These are phyloP conservation scores for Camelina neglecta DNA, from an alignment of 345 rosid species.

Conservation along the genomic window DNA sequence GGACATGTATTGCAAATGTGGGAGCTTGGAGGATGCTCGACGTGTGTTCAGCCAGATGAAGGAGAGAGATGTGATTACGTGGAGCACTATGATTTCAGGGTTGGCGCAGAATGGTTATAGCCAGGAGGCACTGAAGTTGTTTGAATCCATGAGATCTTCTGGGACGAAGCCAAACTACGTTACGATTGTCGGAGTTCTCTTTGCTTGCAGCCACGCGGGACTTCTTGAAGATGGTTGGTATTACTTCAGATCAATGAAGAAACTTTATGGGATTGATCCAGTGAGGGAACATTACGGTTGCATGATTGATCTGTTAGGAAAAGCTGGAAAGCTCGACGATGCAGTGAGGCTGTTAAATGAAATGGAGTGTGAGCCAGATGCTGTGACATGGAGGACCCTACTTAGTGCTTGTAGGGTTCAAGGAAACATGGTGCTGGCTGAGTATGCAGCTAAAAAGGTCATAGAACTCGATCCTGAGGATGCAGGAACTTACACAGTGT, in stretches of 20 bases:
- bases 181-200: conserved; percentile 64
- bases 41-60: conserved; percentile 53
- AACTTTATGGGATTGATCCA: conserved; percentile 62
- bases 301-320: conserved; percentile 78
- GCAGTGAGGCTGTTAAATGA: conserved; percentile 62
- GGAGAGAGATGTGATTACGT: conserved; percentile 69
- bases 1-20: conserved; percentile 83
- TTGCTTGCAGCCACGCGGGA: conserved; percentile 84
- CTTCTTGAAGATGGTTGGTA: conserved; percentile 64
- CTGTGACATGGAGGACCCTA: conserved; percentile 67
- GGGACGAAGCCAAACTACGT: conserved; percentile 63
- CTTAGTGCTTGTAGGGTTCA: conserved; percentile 75
- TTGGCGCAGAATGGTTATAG: conserved; percentile 77
- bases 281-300: conserved; percentile 77
- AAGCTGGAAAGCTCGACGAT: conserved; percentile 70
- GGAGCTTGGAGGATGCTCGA: conserved; percentile 66
- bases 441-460: conserved; percentile 62
- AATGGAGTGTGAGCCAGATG: conserved; percentile 69
- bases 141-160: conserved; percentile 58
- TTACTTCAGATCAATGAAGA: conserved; percentile 67
- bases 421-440: conserved; percentile 56
- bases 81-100: conserved; percentile 86
- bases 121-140: conserved; percentile 59
- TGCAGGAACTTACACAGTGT: conserved; percentile 63
- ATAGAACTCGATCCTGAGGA: conserved; percentile 63